These are phyloP conservation scores for Filobasidium uniguttulatum DNA, from an alignment of 1,284 basidiomycete species.

Conservation along the genomic window DNA sequence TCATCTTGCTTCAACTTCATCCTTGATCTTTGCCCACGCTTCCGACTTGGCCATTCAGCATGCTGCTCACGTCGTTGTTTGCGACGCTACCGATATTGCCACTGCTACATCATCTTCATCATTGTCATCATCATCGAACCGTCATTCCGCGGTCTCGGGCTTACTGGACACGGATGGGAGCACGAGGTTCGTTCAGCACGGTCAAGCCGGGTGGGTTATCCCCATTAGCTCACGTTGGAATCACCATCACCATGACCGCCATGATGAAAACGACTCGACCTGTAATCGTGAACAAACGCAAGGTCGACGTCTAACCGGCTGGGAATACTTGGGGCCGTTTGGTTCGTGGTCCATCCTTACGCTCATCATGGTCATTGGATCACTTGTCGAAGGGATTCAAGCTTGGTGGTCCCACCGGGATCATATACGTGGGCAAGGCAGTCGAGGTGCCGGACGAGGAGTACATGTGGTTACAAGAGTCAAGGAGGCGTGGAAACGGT, in stretches of 20 bases:
- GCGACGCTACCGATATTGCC: background rate
- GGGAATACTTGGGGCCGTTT: background rate
- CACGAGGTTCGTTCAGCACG: background rate
- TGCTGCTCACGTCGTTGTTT: background rate
- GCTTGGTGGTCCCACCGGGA: too few species aligned
- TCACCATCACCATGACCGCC: too few species aligned
- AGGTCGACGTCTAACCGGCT: background rate
- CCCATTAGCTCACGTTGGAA: background rate
- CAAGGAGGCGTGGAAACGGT: too few species aligned
- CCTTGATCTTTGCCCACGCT: background rate
- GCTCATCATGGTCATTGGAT: background rate
- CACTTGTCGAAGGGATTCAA: too few species aligned
- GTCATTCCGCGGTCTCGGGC: background rate
- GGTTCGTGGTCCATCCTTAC: background rate
- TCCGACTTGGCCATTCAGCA: background rate
- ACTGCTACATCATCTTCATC: too few species aligned
- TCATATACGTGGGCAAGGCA: too few species aligned
- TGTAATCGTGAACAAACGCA: too few species aligned
- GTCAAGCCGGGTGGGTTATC: background rate
- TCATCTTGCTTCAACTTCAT: background rate
- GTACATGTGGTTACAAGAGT: too few species aligned
- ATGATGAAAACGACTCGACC: too few species aligned
- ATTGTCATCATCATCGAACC: too few species aligned
- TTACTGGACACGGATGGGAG: background rate
- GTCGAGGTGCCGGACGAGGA: too few species aligned